phyloP scores from a whole-genome alignment of 2,329 filamentous ascomycete species.

The Diaporthe capsici region DNA sequence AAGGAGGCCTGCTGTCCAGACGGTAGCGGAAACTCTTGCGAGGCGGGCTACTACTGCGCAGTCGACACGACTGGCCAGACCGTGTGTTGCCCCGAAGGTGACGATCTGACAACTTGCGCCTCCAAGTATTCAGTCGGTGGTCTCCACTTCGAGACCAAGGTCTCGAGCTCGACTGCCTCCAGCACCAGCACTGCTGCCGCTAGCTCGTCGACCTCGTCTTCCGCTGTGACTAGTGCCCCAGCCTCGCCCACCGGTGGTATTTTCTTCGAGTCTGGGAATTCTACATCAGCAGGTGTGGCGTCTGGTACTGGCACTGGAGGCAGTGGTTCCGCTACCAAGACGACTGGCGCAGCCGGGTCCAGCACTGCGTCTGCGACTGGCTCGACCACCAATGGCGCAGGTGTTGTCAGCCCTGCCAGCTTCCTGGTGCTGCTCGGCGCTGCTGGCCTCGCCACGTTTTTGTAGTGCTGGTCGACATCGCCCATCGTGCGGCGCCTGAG shows the following conservation, averaged over 20 bases:
- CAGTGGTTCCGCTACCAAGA: conserved; percentile 44
- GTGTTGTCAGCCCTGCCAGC: conserved; percentile 49
- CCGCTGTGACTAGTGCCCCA: conserved; percentile 33
- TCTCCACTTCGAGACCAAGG: conserved; percentile 62
- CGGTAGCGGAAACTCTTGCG: conserved; percentile 71
- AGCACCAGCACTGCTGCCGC: conserved; percentile 50
- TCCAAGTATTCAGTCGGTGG: conserved; percentile 62
- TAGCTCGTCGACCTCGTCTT: conserved; percentile 46
- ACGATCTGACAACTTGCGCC: conserved; percentile 69
- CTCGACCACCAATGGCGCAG: conserved; percentile 51
- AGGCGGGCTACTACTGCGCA: conserved; percentile 74
- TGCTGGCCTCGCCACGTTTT: conserved; percentile 46
- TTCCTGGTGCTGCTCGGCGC: conserved; percentile 48
- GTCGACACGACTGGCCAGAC: conserved; percentile 64
- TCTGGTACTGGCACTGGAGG: conserved; percentile 38
- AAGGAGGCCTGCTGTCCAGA: conserved; percentile 71
- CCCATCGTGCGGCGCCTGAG: neutral
- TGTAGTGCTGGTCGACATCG: conserved; percentile 42
- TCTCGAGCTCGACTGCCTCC: conserved; percentile 51
- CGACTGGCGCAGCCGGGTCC: conserved; percentile 37
- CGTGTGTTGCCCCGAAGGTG: conserved; percentile 72
- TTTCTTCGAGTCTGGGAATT: conserved; percentile 40
- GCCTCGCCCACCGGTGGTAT: conserved; percentile 34
- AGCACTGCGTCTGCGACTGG: conserved; percentile 41
- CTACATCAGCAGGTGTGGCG: conserved; percentile 36